Evolutionary conservation across 805 yeast species (phyloP).

Genomic region (Diddensiella caesifluorescens): DNA sequence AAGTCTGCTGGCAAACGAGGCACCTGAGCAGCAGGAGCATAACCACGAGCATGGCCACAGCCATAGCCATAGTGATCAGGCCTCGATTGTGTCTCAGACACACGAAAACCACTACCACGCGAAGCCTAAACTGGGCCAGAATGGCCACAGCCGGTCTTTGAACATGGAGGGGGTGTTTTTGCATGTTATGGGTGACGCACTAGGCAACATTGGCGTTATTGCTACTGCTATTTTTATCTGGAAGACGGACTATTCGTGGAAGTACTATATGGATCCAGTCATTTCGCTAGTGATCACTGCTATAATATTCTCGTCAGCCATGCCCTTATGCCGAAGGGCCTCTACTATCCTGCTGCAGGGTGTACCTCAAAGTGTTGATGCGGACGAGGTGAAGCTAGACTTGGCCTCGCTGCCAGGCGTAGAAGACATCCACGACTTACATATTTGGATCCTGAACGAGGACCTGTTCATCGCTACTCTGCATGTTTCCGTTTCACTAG

Average conservation of each 20-base stretch:
- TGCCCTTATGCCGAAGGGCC: conserved; percentile 82
- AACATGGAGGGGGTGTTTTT: conserved; percentile 97
- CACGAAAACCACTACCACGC: conserved; percentile 32
- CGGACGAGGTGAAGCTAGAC: conserved; percentile 65
- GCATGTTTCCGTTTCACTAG: conserved; percentile 68
- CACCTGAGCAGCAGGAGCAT: conserved; percentile 3
- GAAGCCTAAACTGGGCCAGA: conserved; percentile 20
- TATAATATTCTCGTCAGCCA: conserved; percentile 84
- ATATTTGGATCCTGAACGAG: conserved; percentile 93
- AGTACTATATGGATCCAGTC: conserved; percentile 76
- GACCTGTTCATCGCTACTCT: conserved; percentile 79
- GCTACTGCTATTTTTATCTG: conserved; percentile 84
- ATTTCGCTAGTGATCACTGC: conserved; percentile 80
- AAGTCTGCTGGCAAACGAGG: conserved; percentile 28
- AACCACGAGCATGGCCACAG: conserved; percentile 4
- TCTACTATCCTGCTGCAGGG: conserved; percentile 88
- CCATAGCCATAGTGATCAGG: conserved; percentile 4
- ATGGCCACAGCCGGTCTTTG: conserved; percentile 52
- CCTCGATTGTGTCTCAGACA: conserved; percentile 19
- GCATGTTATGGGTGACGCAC: conserved; percentile 93
- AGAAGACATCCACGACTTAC: conserved; percentile 87
- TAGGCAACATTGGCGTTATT: conserved; percentile 93
- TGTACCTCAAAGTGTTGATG: conserved; percentile 77
- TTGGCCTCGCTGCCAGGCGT: conserved; percentile 67
- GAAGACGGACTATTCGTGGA: conserved; percentile 90